A percentile compares a stretch with the other conserved stretches of the same genome.
Conservation (phyloP, 108 stramenopile genomes). For the Skeletonema grethae region DNA sequence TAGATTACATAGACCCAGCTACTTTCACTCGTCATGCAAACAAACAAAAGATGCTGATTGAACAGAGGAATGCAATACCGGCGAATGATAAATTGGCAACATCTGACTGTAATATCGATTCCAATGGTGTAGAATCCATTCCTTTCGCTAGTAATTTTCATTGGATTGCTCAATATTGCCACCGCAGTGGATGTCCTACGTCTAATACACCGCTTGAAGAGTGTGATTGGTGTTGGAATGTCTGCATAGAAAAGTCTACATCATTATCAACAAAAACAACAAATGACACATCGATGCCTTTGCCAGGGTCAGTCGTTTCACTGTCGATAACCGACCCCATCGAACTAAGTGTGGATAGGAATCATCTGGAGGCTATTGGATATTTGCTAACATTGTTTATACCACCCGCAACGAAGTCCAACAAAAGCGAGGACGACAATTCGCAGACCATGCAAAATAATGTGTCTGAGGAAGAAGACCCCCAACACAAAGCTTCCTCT, state of each 20-base stretch:
- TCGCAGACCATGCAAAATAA: slow-evolving; percentile 11
- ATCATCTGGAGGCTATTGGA: slow-evolving; percentile 53
- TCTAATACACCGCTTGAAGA: slow-evolving; percentile 62
- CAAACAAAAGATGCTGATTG: slow-evolving; percentile 24
- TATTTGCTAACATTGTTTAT: slow-evolving; percentile 52
- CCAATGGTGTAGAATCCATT: slow-evolving; percentile 66
- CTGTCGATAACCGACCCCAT: slow-evolving; percentile 64
- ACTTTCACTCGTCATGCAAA: slow-evolving; percentile 44
- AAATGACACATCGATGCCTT: slow-evolving; percentile 57
- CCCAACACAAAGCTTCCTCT: neutral
- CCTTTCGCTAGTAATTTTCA: slow-evolving; percentile 65
- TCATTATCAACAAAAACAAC: slow-evolving; percentile 17
- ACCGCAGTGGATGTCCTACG: slow-evolving; percentile 45
- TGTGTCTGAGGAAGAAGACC: neutral
- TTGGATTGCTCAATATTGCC: slow-evolving; percentile 56
- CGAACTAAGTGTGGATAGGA: slow-evolving; percentile 76
- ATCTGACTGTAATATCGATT: slow-evolving; percentile 34
- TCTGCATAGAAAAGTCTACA: slow-evolving; percentile 14
- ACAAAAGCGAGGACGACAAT: neutral
- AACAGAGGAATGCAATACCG: neutral
- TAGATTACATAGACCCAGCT: slow-evolving; percentile 69
- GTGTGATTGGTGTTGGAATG: slow-evolving; percentile 59
- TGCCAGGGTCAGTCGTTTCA: slow-evolving; percentile 73
- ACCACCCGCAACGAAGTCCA: slow-evolving; percentile 9
- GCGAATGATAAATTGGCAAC: slow-evolving; percentile 22